Base-by-base conservation (phyloP, 331 rosid genomes). In the Pyrus hybrid region DNA sequence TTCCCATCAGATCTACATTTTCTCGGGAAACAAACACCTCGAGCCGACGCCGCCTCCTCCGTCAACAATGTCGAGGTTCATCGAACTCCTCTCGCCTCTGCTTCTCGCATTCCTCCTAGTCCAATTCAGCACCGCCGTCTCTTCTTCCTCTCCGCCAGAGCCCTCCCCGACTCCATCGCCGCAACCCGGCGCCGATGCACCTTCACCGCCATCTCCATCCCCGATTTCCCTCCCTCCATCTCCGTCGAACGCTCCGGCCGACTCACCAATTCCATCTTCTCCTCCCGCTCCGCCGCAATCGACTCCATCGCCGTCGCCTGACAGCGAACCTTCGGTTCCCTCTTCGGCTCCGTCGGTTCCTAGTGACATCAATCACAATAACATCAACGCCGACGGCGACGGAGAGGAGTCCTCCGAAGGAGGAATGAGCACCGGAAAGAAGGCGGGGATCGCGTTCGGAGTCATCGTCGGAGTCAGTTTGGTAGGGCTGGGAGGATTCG, bases 381-480 rank as follows among this genome's bases (percentile, higher is more conserved):
- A 30, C 14, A 3, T 47, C 9, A 14, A 0, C 32, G 54, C 54
- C 7, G 65, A 22, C n/a, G 77, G 11, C 3, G 85, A 7, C 0
- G 67, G 47, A 23, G 6, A 63, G 13, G 69, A 82, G 22, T 83
- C 90, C 0, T 76, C 65, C 5, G 84, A 72, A 9, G 45, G 45
- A 1, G 98, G 93, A 70, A 76, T 85, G 88, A 89, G 84, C 25
- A 73, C 78, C 0, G 87, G 85, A 61, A 91, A 91, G 88, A 91
- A 93, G 77, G 97, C 84, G 3, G 98, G 93, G 37, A 71, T 93
- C 72, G 93, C 82, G 45, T 16, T 88, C 12, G 93, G 91, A 84
- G 89, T 88, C 32, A 66, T 91, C 11, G 66, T 74, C 1, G 93
- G 86, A 7, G 93, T 26, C 45, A 63, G 77, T 25, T 63, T 86